Evolutionary conservation across 2,329 filamentous ascomycete genomes (phyloP).

Genomic region (Diplocarpon rosae): DNA sequence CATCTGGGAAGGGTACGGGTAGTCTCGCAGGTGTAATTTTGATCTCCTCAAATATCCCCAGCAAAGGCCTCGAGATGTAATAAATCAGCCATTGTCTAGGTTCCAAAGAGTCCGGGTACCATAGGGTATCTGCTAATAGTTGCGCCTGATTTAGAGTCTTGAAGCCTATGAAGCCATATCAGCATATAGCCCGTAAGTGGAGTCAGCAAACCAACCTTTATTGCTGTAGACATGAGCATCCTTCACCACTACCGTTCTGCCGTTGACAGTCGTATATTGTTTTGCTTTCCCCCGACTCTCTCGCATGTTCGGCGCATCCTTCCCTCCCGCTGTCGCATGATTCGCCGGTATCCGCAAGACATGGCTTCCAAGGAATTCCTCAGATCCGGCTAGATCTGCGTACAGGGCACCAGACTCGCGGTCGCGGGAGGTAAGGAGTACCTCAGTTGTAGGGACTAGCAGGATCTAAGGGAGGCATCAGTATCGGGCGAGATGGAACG

Average conservation of each 20-base stretch:
- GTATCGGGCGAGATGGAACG: conserved; percentile 4
- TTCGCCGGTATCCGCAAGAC: conserved; percentile 70
- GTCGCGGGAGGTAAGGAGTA: conserved; percentile 79
- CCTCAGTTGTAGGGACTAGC: conserved; percentile 86
- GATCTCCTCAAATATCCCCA: conserved; percentile 71
- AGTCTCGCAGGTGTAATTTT: conserved; percentile 58
- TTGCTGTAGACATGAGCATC: conserved; percentile 90
- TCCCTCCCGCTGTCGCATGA: conserved; percentile 39
- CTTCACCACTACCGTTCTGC: conserved; percentile 86
- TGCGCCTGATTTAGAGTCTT: conserved; percentile 84
- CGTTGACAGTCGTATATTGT: conserved; percentile 87
- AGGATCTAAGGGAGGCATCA: conserved; percentile 47
- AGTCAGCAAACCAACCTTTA: conserved; percentile 53
- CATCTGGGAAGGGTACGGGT: conserved; percentile 32
- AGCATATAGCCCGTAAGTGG: conserved; percentile 12
- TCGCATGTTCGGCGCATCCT: conserved; percentile 57
- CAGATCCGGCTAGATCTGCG: conserved; percentile 72
- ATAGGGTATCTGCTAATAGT: conserved; percentile 71
- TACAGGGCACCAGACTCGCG: conserved; percentile 69
- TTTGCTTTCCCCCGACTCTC: conserved; percentile 89
- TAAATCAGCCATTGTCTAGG: conserved; percentile 92
- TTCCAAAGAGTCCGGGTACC: conserved; percentile 82
- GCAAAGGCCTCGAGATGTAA: conserved; percentile 81
- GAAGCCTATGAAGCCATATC: conserved; percentile 52
- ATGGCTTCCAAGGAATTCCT: conserved; percentile 96